Percentiles rank a stretch among this genome's conserved stretches.
phyloP scores from a whole-genome alignment of 1,284 basidiomycete genomes.

The Meripilus lineatus region DNA sequence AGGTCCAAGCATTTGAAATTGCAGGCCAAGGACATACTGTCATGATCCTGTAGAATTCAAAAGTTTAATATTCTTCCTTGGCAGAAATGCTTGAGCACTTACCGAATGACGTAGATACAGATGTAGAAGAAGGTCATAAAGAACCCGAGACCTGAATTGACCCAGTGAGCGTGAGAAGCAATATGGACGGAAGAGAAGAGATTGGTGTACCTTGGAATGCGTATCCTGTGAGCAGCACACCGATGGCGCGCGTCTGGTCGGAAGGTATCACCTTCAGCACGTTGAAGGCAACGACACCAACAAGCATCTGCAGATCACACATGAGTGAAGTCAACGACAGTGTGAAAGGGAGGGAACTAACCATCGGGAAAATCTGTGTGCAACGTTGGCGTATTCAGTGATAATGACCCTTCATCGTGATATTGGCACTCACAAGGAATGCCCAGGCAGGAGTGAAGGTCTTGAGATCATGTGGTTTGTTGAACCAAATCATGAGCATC shows the following conservation, averaged over 20 bases:
- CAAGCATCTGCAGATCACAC: conserved; percentile 34
- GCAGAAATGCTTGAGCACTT: conserved; percentile 12
- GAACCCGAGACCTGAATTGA: conserved; percentile 35
- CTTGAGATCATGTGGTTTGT: conserved; percentile 39
- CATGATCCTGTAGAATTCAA: conserved; percentile 31
- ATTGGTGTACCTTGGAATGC: conserved; percentile 39
- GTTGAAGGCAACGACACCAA: conserved; percentile 44
- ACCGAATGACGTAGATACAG: conserved; percentile 45
- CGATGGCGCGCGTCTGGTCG: conserved; percentile 32
- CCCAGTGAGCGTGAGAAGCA: not conserved
- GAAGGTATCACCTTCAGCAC: conserved; percentile 36
- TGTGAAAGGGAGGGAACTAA: conserved; percentile 14
- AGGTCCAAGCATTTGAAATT: not conserved
- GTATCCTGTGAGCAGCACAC: conserved; percentile 40
- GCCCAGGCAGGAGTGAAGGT: conserved; percentile 45
- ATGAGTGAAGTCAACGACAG: conserved; percentile 3
- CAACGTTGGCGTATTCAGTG: too few relatives aligned
- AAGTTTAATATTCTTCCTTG: conserved; percentile 7
- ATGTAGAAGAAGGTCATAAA: conserved; percentile 50
- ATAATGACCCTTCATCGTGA: not conserved
- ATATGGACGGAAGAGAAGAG: conserved; percentile 1
- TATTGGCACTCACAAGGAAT: conserved; percentile 32
- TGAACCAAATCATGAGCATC: conserved; percentile 50
- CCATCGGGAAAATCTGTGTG: conserved; percentile 43
- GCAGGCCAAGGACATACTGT: conserved; percentile 27